A percentile compares a stretch with the other conserved stretches of the same genome.
Conservation (phyloP, 1,284 basidiomycete genomes). For the Neonothopanus nambi region DNA sequence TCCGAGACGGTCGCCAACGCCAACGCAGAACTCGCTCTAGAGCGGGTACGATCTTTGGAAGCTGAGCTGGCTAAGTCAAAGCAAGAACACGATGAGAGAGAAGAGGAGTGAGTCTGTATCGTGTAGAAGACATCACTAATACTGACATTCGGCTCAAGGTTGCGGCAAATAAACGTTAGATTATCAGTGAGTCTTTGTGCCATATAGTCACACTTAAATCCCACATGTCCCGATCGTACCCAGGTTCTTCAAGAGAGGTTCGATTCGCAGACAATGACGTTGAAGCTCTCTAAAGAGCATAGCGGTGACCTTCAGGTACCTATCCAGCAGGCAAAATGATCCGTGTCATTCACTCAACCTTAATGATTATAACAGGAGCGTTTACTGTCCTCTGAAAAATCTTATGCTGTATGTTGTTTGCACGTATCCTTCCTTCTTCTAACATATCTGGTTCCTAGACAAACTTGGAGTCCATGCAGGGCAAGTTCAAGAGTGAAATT, state of each 20-base stretch:
- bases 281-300: constrained; percentile 53
- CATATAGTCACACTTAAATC: background rate
- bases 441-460: constrained; percentile 16
- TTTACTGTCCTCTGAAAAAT: constrained; percentile 24
- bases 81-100: background rate
- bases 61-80: constrained; percentile 4
- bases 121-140: background rate
- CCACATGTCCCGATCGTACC: background rate
- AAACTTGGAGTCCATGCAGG: constrained; percentile 26
- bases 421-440: background rate
- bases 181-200: background rate
- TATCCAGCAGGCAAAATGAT: background rate
- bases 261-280: constrained; percentile 53
- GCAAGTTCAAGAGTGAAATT: constrained; percentile 24
- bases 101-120: constrained; percentile 14
- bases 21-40: constrained; percentile 3
- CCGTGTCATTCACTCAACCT: constrained; percentile 7
- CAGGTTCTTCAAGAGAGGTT: constrained; percentile 61
- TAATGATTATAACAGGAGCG: constrained; percentile 23
- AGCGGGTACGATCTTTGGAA: constrained; percentile 11
- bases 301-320: constrained; percentile 54
- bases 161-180: constrained; percentile 2
- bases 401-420: constrained; percentile 18
- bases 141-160: background rate
- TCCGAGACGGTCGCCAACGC: constrained; percentile 1